Evolutionary conservation across 202 grass and related monocot genomes (phyloP), one percentile per base, ranked within the genome.

Genomic region (Setaria viridis): DNA sequence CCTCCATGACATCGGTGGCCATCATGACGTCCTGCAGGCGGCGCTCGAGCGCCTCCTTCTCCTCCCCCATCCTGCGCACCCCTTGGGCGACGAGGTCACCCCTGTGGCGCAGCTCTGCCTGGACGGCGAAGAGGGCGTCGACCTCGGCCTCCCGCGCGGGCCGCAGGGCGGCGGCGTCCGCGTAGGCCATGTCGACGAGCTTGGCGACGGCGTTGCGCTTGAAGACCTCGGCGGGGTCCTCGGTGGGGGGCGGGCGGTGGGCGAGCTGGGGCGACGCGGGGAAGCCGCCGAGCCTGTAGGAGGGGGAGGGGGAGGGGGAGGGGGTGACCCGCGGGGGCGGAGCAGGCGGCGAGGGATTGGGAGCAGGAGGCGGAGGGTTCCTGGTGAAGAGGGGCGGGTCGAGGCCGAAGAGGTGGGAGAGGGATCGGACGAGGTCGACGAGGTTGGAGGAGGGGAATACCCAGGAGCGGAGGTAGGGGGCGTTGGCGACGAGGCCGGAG

Each of bases 361-460:
- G 2, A 17, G 74, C 71, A 42, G 84, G 68, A 35, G 79, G 46
- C 72, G 82, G 62, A 53, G 89, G 67, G 56, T 35, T 90, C 48
- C 90, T 84, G 34, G 93, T 90, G 79, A 90, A 99, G 50, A 99
- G 88, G 45, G 93, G 96, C 7, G 93, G 96, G 75, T 99, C 96
- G 62, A 95, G 90, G 67, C 93, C 91, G 80, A 99, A 99, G 25
- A 97, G 84, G 45, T 97, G 94, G 53, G 94, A 91, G 48, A 97
- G 84, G 29, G 92, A 92, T 49, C 86, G 81, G 51, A 94, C 82
- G n/a, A 99, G 96, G 70, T 99, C 96, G 20, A 95, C 79, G 75
- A 98, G 87, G 81, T 98, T 98, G 71, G 96, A 92, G n/a, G 96
- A 92, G 15, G 93, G 93, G 82, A 95, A 99, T 21, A 97, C 87